Evolutionary conservation across 768 basidiomycete species (phyloP), one percentile per base, ranked within the genome.

Genomic region (Mycena haematopus): DNA sequence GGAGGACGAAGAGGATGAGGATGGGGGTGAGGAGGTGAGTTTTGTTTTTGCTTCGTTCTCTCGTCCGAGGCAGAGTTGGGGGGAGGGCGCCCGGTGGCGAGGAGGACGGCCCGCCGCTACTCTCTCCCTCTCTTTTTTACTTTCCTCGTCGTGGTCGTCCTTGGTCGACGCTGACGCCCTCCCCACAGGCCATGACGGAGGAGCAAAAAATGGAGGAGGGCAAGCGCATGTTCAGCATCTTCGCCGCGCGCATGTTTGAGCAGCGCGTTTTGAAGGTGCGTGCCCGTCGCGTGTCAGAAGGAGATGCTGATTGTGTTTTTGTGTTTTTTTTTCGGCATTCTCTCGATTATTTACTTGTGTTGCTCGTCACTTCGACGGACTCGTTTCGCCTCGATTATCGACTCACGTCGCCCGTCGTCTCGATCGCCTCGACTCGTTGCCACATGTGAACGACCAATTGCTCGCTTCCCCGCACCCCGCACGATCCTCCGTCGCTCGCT

Each of bases 181-280:
- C 65, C 52, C n/a, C 46, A 58, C 67, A 90, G 88, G 80, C 85
- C 50, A 86, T 96, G 85, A 95, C 96, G 2, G 96, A 98, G 75
- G 92, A 94, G 76, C 93, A 98, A 78, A 42, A 96, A 78, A 96
- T 96, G 91, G 96, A 98, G 76, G 97, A 99, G 78, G 97, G 97
- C 68, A 95, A 96, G 76, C 87, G 93, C 53, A 99, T 99, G 97
- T 99, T 99, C 81, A 95, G 95, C 67, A 97, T 99, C 77, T 99
- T 99, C 71, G 97, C 97, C 17, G 97, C 97, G 45, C 88, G 97
- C 56, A 97, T 99, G 96, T 99, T 99, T 75, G 97, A 99, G 78
- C 96, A 98, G 77, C 89, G 97, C 24, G 97, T 99, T 40, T 86
- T 97, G 57, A 91, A 95, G 71, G 95, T 50, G 49, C 29, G 49